These are phyloP conservation scores for Naganishia liquefaciens DNA, from an alignment of 1,284 basidiomycete species.

Conservation along the genomic window DNA sequence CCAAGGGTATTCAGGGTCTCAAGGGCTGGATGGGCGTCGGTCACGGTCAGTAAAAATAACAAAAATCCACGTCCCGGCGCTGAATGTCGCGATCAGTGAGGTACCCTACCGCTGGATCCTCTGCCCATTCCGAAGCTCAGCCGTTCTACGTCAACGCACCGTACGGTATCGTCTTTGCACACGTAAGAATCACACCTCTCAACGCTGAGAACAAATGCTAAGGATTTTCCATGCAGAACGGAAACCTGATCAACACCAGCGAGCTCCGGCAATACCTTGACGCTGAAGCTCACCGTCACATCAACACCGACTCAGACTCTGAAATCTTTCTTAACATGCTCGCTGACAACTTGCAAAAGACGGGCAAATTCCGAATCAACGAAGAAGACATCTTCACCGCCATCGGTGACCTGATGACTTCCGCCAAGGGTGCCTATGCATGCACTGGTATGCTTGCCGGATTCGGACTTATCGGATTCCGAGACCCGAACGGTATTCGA, in stretches of 20 bases:
- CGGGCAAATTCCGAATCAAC: slow-evolving; percentile 95
- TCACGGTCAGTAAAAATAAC: slow-evolving; percentile 67
- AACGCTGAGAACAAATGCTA: not conserved
- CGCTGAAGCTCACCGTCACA: slow-evolving; percentile 93
- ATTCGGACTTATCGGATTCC: slow-evolving; percentile 96
- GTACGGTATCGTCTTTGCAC: slow-evolving; percentile 96
- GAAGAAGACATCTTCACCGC: slow-evolving; percentile 99
- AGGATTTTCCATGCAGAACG: slow-evolving; percentile 67
- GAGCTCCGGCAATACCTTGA: slow-evolving; percentile 89
- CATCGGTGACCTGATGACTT: slow-evolving; percentile 82
- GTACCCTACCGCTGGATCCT: slow-evolving; percentile 97
- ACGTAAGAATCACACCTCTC: slow-evolving; percentile 62
- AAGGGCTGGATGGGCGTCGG: slow-evolving; percentile 96
- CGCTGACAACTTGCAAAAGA: slow-evolving; percentile 95
- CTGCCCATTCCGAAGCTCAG: slow-evolving; percentile 96
- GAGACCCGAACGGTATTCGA: slow-evolving; percentile 98
- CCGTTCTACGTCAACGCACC: slow-evolving; percentile 99
- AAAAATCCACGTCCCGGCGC: not conserved
- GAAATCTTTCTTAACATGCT: slow-evolving; percentile 97
- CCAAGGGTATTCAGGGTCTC: slow-evolving; percentile 71
- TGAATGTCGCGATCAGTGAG: slow-evolving; percentile 63
- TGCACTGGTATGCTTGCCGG: slow-evolving; percentile 98
- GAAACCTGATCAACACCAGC: slow-evolving; percentile 93
- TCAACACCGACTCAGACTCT: slow-evolving; percentile 98
- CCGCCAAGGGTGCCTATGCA: slow-evolving; percentile 90